Evolutionary conservation across 768 basidiomycete species (phyloP).

Genomic region (Calocera viscosa): DNA sequence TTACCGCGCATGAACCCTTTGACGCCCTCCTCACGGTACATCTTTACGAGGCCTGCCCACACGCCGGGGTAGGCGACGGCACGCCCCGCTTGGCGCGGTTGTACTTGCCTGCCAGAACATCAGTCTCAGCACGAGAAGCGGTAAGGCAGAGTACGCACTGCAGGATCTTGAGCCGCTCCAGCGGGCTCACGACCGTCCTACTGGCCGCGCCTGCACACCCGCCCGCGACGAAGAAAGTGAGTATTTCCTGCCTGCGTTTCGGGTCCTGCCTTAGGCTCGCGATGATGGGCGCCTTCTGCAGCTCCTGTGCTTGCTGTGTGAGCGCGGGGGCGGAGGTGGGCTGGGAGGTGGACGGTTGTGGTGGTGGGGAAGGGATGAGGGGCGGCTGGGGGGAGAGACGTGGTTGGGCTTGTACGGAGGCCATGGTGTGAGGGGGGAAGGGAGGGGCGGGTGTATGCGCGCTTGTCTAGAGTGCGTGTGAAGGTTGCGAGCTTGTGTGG

Average conservation of each 20-base stretch:
- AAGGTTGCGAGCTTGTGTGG: background rate
- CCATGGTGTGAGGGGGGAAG: background rate
- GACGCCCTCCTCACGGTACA: conserved; percentile 92
- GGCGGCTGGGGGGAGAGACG: background rate
- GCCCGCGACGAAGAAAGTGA: conserved; percentile 17
- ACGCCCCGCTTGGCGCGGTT: conserved; percentile 43
- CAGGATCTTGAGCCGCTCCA: conserved; percentile 93
- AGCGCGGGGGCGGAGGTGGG: background rate
- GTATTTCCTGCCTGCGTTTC: background rate
- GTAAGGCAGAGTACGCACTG: conserved; percentile 44
- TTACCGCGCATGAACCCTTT: conserved; percentile 91
- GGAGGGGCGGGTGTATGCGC: background rate
- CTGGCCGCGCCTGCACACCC: conserved; percentile 43
- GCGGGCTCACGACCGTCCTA: conserved; percentile 80
- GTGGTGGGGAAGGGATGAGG: background rate
- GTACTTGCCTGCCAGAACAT: conserved; percentile 92
- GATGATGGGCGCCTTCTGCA: background rate
- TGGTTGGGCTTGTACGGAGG: conserved; percentile 3
- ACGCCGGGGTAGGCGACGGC: conserved; percentile 63
- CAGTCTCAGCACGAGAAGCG: too few relatives aligned
- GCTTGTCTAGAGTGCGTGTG: background rate
- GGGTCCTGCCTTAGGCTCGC: background rate
- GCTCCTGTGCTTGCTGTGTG: background rate
- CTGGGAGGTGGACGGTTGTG: background rate
- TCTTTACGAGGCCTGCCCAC: conserved; percentile 67